These are phyloP conservation scores for Auricularia sp. DNA, from an alignment of 768 basidiomycete species.

Conservation along the genomic window DNA sequence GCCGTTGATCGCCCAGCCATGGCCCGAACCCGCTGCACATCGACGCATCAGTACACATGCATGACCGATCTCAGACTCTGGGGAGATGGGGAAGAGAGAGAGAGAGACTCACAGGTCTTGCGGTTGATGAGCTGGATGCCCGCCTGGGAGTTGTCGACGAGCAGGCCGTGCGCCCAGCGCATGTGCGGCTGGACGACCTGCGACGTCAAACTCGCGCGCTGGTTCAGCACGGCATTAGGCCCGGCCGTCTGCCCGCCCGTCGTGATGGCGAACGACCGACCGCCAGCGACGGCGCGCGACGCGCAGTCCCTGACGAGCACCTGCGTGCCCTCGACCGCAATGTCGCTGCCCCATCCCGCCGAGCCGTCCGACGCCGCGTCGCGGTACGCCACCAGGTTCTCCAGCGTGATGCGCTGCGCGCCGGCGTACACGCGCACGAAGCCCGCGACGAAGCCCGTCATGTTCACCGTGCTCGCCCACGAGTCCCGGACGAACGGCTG, in stretches of 20 bases:
- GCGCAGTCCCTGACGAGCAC: neutral
- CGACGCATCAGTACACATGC: neutral
- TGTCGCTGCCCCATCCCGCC: neutral
- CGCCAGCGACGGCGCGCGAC: neutral
- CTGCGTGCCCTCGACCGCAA: neutral
- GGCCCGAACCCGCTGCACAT: neutral
- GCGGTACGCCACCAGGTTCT: neutral
- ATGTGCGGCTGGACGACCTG: neutral
- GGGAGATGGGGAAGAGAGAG: neutral
- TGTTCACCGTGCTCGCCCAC: neutral
- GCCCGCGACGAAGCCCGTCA: neutral
- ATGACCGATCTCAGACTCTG: neutral
- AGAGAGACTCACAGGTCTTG: neutral
- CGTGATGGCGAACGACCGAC: neutral
- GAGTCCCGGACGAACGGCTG: neutral
- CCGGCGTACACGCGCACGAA: neutral
- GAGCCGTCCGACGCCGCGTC: neutral
- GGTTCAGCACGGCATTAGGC: neutral
- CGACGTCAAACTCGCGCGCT: neutral
- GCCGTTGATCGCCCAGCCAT: neutral
- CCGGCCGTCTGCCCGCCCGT: neutral
- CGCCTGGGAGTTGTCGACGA: neutral
- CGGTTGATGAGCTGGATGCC: neutral
- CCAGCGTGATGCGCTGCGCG: neutral
- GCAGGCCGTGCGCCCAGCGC: neutral